phyloP scores from a whole-genome alignment of 2,329 filamentous ascomycete genomes.

The Fusarium mundagurra region DNA sequence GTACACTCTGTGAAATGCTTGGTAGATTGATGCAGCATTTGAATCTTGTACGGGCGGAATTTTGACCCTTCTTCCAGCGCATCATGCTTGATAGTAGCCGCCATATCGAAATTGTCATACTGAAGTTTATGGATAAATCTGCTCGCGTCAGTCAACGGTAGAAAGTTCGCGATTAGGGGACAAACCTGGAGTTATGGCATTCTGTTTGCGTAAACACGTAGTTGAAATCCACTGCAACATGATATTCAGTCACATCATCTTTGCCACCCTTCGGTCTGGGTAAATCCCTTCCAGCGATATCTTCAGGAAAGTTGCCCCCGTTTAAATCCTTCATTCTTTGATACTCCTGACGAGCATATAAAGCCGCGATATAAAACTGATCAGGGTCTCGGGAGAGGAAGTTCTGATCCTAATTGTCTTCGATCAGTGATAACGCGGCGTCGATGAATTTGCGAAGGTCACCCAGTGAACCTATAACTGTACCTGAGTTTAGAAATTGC shows the following conservation, averaged over 20 bases:
- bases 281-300: constrained; percentile 15
- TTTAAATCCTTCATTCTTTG: constrained; percentile 28
- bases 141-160: background rate
- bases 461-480: constrained; percentile 33
- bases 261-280: constrained; percentile 17
- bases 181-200: constrained; percentile 57
- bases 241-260: constrained; percentile 28
- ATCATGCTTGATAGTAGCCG: constrained; percentile 47
- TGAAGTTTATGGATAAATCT: constrained; percentile 56
- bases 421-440: constrained; percentile 11
- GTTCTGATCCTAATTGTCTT: constrained; percentile 14
- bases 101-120: constrained; percentile 53
- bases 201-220: constrained; percentile 59
- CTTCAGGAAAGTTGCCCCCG: constrained; percentile 8
- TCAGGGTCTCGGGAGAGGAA: constrained; percentile 28
- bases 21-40: constrained; percentile 27
- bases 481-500: constrained; percentile 38
- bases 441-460: constrained; percentile 36
- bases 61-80: background rate
- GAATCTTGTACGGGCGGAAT: constrained; percentile 29
- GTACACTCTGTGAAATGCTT: constrained; percentile 11
- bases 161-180: constrained; percentile 34
- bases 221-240: constrained; percentile 31
- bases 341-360: constrained; percentile 40
- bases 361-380: constrained; percentile 32